Evolutionary conservation across 2,329 filamentous ascomycete species (phyloP).

Genomic region (Diplodia corticola): DNA sequence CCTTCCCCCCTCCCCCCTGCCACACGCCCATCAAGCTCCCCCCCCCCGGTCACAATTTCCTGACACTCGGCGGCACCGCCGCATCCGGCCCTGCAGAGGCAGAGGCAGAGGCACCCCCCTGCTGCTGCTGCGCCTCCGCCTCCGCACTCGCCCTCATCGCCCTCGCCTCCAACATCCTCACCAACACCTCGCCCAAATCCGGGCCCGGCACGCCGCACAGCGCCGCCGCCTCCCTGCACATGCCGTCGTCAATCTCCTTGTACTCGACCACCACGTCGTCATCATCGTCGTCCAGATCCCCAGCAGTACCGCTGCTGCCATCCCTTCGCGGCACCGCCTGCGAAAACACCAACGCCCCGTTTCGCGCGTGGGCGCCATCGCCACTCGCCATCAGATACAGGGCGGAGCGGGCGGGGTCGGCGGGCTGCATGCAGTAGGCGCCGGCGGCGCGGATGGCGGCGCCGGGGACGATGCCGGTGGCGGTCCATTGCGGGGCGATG

Average conservation of each 20-base stretch:
- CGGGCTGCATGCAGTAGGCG: constrained; percentile 28
- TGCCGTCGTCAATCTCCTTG: constrained; percentile 34
- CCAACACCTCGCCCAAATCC: background rate
- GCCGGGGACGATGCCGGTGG: constrained; percentile 30
- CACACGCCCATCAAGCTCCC: no score
- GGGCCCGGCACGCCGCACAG: background rate
- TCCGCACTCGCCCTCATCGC: background rate
- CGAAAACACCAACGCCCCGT: constrained; percentile 34
- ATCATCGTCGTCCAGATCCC: constrained; percentile 26
- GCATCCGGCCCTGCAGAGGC: no score
- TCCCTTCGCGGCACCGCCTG: no score
- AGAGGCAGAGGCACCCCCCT: no score
- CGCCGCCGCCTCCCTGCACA: background rate
- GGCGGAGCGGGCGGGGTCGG: constrained; percentile 32
- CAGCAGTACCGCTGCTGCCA: no score
- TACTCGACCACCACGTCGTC: constrained; percentile 16
- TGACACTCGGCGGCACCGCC: background rate
- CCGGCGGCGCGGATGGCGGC: constrained; percentile 27
- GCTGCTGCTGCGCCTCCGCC: background rate
- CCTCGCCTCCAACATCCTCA: background rate
- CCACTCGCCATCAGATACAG: constrained; percentile 32
- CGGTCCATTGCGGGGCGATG: constrained; percentile 36
- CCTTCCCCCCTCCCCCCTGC: no score
- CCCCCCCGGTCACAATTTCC: constrained; percentile 5
- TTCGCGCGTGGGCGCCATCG: no score